These are phyloP conservation scores for Penicillium sp. DNA, from an alignment of 2,329 filamentous ascomycete species.

Conservation along the genomic window DNA sequence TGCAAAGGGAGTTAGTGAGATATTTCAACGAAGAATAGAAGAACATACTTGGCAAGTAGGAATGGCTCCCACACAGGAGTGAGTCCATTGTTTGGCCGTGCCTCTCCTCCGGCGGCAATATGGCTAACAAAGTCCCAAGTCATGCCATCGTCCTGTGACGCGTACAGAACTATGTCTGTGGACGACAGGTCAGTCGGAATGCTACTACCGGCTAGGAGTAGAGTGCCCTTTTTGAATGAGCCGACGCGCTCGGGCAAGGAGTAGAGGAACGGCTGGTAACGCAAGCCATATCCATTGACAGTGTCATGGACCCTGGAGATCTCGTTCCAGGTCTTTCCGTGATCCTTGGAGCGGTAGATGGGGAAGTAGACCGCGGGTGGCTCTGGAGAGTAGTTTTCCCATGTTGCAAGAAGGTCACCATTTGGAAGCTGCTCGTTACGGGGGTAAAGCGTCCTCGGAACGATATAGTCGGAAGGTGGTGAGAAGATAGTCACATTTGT, in stretches of 20 bases:
- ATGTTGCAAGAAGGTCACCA: conserved; percentile 44
- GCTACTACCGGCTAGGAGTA: conserved; percentile 54
- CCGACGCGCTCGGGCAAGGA: conserved; percentile 52
- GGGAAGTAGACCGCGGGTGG: conserved; percentile 49
- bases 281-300: conserved; percentile 56
- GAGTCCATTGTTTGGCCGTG: conserved; percentile 54
- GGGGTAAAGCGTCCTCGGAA: conserved; percentile 46
- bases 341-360: conserved; percentile 44
- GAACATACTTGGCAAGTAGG: conserved; percentile 44
- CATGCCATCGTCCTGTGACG: conserved; percentile 50
- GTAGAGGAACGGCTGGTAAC: conserved; percentile 63
- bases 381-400: conserved; percentile 49
- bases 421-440: conserved; percentile 41
- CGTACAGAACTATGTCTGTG: conserved; percentile 63
- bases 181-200: conserved; percentile 47
- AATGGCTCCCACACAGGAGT: conserved; percentile 68
- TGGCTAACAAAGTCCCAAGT: conserved; percentile 61
- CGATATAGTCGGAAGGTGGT: conserved; percentile 39
- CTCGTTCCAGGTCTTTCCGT: conserved; percentile 54
- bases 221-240: conserved; percentile 52
- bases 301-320: conserved; percentile 56
- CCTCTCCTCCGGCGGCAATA: conserved; percentile 56
- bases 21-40: not conserved
- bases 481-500: conserved; percentile 33
- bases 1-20: conserved; percentile 7